Percentiles rank a stretch among this genome's conserved stretches.
Conservation (phyloP, 225 moss, liverwort and hornwort species). For the Physcomitrium patens region DNA sequence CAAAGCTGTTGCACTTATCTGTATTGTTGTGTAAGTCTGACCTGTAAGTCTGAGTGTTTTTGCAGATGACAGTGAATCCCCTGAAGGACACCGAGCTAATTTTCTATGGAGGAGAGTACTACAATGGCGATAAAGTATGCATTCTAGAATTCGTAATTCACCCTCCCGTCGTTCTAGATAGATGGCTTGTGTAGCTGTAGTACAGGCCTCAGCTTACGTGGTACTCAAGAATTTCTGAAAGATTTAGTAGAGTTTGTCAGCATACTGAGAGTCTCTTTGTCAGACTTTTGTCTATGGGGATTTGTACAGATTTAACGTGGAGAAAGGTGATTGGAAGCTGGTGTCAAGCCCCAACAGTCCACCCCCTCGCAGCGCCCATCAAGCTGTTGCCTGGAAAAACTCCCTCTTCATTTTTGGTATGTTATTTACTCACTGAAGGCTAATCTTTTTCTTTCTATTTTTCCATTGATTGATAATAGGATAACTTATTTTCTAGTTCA, state of each 20-base stretch:
- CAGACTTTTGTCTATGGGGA: constrained; percentile 90
- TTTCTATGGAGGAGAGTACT: constrained; percentile 79
- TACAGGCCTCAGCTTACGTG: neutral
- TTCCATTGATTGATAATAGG: neutral
- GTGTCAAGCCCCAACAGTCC: constrained; percentile 89
- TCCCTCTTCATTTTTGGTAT: constrained; percentile 75
- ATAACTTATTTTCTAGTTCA: constrained; percentile 4
- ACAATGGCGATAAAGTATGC: constrained; percentile 84
- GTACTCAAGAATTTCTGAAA: neutral
- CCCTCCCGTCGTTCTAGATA: neutral
- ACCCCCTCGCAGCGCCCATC: constrained; percentile 86
- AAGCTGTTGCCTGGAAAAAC: constrained; percentile 86
- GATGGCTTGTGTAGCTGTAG: neutral
- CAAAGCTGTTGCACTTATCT: neutral
- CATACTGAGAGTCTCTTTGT: constrained; percentile 42
- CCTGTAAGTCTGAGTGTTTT: constrained; percentile 11
- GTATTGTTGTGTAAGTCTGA: constrained; percentile 21
- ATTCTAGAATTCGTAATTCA: constrained; percentile 6
- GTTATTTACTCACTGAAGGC: neutral
- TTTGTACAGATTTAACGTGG: constrained; percentile 78
- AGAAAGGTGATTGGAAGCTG: constrained; percentile 85
- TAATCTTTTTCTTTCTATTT: neutral
- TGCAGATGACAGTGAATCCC: constrained; percentile 81
- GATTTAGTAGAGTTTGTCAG: constrained; percentile 12
- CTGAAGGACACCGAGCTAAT: constrained; percentile 73